Evolutionary conservation across 2,329 filamentous ascomycete genomes (phyloP), one percentile per base, ranked within the genome.

Genomic region (Fusarium burgessii): DNA sequence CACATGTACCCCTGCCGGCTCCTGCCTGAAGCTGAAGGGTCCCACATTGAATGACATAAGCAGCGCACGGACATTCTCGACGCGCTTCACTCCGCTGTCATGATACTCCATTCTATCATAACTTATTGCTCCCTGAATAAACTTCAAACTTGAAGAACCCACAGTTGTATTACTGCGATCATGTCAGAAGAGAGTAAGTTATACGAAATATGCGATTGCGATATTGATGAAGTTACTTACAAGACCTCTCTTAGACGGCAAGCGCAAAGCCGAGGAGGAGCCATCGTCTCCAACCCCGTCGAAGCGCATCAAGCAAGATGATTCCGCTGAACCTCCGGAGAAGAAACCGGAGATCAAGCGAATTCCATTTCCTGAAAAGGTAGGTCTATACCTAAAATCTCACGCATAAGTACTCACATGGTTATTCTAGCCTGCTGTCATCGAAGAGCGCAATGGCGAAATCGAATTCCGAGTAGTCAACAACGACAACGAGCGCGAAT

Each of bases 401-500:
- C 29, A 15, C 51, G 18, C 7, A 20, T 56, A 9, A 23, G 13
- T 49, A 11, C 70, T 73, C 7, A 73, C 20, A 20, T 13, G 12
- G 15, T 5, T 6, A 5, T 15, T 23, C 11, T 70, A 93, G 90
- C 93, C 94, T 9, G 95, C 95, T 12, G 95, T 97, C 7, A 87
- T 97, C 71, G 96, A 99, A 83, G 96, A 99, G 82, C 92, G 94
- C 76, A 93, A 91, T 78, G 94, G 95, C 77, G 93, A 97, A 72
- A 98, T 99, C 74, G 94, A 98, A 80, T 98, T 98, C 80, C 91
- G 95, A 50, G 96, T 98, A 10, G 96, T 99, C 77, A 98, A 98
- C 86, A 99, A 99, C 78, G 96, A 99, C 78, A 92, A 93, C 76
- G 87, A 91, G 40, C 89, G 92, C 71, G 94, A 97, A 77, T 97